phyloP scores from a whole-genome alignment of 495 filamentous ascomycete genomes.

The Extremus antarcticus region DNA sequence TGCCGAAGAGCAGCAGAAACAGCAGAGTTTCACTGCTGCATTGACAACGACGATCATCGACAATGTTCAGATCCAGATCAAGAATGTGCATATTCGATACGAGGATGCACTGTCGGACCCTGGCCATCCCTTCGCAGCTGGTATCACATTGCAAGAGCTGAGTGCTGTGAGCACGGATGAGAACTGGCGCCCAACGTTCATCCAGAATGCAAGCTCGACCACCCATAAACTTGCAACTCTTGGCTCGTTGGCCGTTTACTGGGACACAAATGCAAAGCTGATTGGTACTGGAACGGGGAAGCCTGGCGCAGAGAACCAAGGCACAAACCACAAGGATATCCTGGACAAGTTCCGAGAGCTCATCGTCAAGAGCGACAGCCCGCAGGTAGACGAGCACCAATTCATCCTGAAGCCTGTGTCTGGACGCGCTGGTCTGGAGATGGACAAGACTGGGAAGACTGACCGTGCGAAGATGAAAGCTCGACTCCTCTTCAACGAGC shows the following conservation, averaged over 20 bases:
- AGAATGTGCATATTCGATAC: slow-evolving; percentile 95
- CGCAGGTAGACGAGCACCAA: slow-evolving; percentile 51
- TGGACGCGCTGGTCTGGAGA: slow-evolving; percentile 79
- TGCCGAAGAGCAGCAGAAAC: slow-evolving; percentile 86
- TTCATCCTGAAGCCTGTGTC: slow-evolving; percentile 93
- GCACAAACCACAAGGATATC: slow-evolving; percentile 59
- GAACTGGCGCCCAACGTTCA: slow-evolving; percentile 88
- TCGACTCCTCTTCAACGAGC: slow-evolving; percentile 82
- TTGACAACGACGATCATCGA: slow-evolving; percentile 92
- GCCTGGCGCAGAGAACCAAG: slow-evolving; percentile 53
- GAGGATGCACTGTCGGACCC: slow-evolving; percentile 94
- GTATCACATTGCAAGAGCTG: slow-evolving; percentile 84
- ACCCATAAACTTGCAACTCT: slow-evolving; percentile 89
- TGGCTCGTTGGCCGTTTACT: slow-evolving; percentile 82
- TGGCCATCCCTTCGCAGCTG: slow-evolving; percentile 87
- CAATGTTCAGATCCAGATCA: slow-evolving; percentile 92
- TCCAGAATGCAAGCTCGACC: slow-evolving; percentile 67
- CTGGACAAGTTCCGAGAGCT: slow-evolving; percentile 62
- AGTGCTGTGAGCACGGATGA: slow-evolving; percentile 92
- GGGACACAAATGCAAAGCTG: slow-evolving; percentile 86
- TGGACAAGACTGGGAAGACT: slow-evolving; percentile 78
- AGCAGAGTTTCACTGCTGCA: slow-evolving; percentile 91
- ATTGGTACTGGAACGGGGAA: slow-evolving; percentile 61
- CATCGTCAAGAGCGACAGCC: slow-evolving; percentile 56
- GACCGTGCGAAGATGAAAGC: slow-evolving; percentile 84